Evolutionary conservation across 805 yeast species (phyloP).

Genomic region (Metschnikowia cubensis): DNA sequence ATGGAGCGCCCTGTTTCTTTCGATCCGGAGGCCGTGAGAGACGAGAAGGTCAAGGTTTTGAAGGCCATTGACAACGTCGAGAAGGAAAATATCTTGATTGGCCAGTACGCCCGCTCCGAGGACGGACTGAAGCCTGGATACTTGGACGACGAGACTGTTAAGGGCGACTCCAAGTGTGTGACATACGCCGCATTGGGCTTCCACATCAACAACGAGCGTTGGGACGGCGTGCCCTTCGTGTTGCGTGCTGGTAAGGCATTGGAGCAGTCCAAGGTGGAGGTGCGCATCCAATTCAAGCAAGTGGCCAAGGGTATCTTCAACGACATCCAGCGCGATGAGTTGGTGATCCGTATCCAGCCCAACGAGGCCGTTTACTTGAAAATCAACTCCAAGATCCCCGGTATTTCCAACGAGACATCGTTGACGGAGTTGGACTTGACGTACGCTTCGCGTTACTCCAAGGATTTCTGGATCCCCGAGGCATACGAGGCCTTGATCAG

Average conservation of each 20-base stretch:
- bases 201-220: slow-evolving; percentile 83
- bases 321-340: slow-evolving; percentile 83
- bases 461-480: slow-evolving; percentile 92
- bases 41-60: slow-evolving; percentile 91
- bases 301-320: slow-evolving; percentile 80
- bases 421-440: slow-evolving; percentile 89
- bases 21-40: slow-evolving; percentile 89
- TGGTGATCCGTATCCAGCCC: slow-evolving; percentile 93
- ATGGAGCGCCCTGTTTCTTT: slow-evolving; percentile 96
- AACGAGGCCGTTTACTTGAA: slow-evolving; percentile 90
- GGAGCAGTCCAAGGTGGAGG: slow-evolving; percentile 91
- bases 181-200: slow-evolving; percentile 87
- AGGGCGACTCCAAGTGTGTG: slow-evolving; percentile 75
- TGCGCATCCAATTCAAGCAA: slow-evolving; percentile 86
- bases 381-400: slow-evolving; percentile 91
- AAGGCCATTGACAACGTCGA: slow-evolving; percentile 74
- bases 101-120: slow-evolving; percentile 80
- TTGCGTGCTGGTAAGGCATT: slow-evolving; percentile 98
- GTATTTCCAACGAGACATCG: slow-evolving; percentile 75
- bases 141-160: slow-evolving; percentile 87
- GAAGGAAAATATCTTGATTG: slow-evolving; percentile 64
- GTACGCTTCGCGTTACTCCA: slow-evolving; percentile 69
- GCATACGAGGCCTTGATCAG: slow-evolving; percentile 95
- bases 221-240: slow-evolving; percentile 97
- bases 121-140: slow-evolving; percentile 92